These are phyloP conservation scores for Citrus reticulata DNA, from an alignment of 345 rosid species.

Conservation along the genomic window DNA sequence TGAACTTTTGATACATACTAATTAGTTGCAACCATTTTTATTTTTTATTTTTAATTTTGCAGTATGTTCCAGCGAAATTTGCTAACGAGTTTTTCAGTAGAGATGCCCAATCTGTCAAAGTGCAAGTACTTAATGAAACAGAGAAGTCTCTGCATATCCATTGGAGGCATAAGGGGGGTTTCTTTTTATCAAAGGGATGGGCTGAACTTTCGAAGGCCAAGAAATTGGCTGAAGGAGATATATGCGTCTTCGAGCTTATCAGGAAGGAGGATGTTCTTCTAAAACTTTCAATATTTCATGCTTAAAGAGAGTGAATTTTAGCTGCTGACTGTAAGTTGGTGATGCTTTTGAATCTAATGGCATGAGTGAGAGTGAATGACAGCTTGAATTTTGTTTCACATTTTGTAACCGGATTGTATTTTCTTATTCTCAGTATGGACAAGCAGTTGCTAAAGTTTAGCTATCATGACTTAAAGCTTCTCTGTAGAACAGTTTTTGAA, in stretches of 20 bases:
- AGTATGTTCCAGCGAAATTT: slow-evolving; percentile 20
- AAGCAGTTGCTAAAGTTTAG: too few relatives aligned
- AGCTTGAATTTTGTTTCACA: too few relatives aligned
- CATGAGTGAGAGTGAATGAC: too few relatives aligned
- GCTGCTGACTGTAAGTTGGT: too few relatives aligned
- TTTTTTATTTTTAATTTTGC: background rate
- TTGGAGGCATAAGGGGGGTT: background rate
- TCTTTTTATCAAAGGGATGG: background rate
- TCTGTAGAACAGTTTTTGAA: too few relatives aligned
- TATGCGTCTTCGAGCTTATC: slow-evolving; percentile 3
- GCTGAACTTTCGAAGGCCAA: slow-evolving; percentile 8
- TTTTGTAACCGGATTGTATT: too few relatives aligned
- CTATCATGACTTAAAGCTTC: too few relatives aligned
- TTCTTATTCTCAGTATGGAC: too few relatives aligned
- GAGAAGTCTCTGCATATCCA: background rate
- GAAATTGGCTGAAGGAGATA: slow-evolving; percentile 5
- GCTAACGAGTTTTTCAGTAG: background rate
- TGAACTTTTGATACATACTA: background rate
- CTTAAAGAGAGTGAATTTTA: too few relatives aligned
- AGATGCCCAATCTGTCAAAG: slow-evolving; percentile 6
- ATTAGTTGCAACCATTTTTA: background rate
- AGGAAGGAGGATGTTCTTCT: slow-evolving; percentile 1
- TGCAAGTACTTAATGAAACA: slow-evolving; percentile 24
- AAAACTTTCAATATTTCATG: slow-evolving; percentile 6
- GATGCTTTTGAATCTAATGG: too few relatives aligned